Base-by-base conservation (phyloP, 257 asterid species). In the Galeopsis tetrahit region DNA sequence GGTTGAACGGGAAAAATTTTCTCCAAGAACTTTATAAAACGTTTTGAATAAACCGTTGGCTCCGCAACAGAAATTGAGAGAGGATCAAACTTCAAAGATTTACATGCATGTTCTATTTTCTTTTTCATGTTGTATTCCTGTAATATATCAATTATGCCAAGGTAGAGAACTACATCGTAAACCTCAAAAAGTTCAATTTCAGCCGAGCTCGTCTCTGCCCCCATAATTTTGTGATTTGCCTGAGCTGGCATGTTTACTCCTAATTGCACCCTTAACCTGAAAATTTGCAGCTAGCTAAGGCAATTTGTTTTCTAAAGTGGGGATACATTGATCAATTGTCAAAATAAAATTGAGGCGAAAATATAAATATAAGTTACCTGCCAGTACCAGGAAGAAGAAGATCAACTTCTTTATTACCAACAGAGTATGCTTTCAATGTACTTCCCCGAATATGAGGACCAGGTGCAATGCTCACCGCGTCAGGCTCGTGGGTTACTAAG, bases 201-300 rank as follows among this genome's bases (percentile, higher is more conserved):
- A 5, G 80, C 80, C 5, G 93, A 75, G 75, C 76, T 87, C 0
- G 78, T 71, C 53, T 85, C 88, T 3, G 83, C 87, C 78, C 82
- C 89, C 79, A 60, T 57, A 17, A 91, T 81, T 71, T 82, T 94
- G 78, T 73, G 89, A 75, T 84, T 85, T 65, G 95, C 99, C 84
- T 89, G 95, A 58, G 99, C 98, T 5, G 99, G 99, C 99, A 94
- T 94, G 90, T 94, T 87, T 36, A 94, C 99, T 13, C 99, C 99
- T 57, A 94, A 65, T 72, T 94, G 99, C 72, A 94, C 99, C 79
- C 97, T 85, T 71, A 94, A 84, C 90, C 99, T 94, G 83, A 78
- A 51, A 68, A 17, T 11, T 28, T 17, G 56, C 44, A 69, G 36
- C n/a, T 32, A 10, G 4, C 48, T 56, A 28, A 2, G 36, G 14